phyloP scores from a whole-genome alignment of 805 yeast genomes.

The Clavispora asparagi region DNA sequence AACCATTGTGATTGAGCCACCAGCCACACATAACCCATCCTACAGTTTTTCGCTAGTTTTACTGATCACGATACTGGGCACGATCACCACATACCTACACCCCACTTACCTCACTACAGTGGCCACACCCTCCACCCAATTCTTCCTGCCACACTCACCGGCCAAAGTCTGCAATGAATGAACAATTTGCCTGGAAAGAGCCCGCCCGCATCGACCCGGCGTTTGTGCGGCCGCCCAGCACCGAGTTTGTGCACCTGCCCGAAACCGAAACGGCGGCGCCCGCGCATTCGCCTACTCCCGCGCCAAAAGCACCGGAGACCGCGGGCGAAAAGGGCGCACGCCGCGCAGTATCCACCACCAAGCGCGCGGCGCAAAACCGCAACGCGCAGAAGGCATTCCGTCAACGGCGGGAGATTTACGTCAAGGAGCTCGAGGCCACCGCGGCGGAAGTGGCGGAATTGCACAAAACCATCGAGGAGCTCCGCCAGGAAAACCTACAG shows the following conservation, averaged over 20 bases:
- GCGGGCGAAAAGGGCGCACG: neutral
- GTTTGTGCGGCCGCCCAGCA: conserved; percentile 22
- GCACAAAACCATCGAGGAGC: conserved; percentile 58
- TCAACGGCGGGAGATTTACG: conserved; percentile 73
- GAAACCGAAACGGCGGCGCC: neutral
- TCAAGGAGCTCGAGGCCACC: conserved; percentile 72
- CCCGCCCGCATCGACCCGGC: conserved; percentile 25
- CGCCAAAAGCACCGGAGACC: neutral
- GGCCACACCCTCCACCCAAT: too few species aligned
- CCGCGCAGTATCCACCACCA: conserved; percentile 49
- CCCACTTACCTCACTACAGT: too few species aligned
- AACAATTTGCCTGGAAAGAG: conserved; percentile 17
- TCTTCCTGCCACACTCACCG: too few species aligned
- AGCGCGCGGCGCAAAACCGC: conserved; percentile 89
- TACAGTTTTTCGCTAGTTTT: too few species aligned
- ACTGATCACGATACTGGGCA: too few species aligned
- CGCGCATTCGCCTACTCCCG: neutral
- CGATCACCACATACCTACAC: too few species aligned
- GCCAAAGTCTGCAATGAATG: too few species aligned
- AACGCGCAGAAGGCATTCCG: conserved; percentile 91
- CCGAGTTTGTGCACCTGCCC: conserved; percentile 3
- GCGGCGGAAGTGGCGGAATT: conserved; percentile 60
- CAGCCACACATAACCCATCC: too few species aligned
- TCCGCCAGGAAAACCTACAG: conserved; percentile 65
- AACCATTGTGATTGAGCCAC: conserved; percentile 7